Evolutionary conservation across 2,329 filamentous ascomycete genomes (phyloP), one percentile per base, ranked within the genome.

Genomic region (Bipolaris zeicola): DNA sequence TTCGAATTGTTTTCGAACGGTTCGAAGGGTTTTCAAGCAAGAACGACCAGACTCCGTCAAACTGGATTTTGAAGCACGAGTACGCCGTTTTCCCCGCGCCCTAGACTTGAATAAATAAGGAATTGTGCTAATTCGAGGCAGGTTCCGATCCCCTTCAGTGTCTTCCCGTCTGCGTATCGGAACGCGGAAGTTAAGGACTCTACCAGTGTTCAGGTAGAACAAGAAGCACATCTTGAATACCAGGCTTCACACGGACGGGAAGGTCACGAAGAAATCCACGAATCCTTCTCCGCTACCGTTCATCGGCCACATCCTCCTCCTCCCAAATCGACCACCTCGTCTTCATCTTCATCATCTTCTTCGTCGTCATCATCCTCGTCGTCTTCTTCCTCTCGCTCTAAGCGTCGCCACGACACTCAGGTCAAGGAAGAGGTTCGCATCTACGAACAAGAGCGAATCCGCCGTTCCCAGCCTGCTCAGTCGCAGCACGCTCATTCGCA

Each of bases 21-120:
- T 80, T 83, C 79, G 81, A 82, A 82, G 82, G 81, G 82, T 78
- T 79, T 87, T 87, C 85, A 86, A 91, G 88, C 88, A 87, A 84
- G 85, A 86, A 82, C 87, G 82, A 82, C 80, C 79, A 78, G 82
- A 87, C 90, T 88, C 88, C 89, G 89, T 91, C 91, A 97, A 92
- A 85, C 93, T 97, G 93, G 93, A 97, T 91, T 97, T 96, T 95
- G 93, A 96, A 90, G 92, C 93, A 83, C 91, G 92, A 83, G 91
- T 97, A 83, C 92, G 65, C 20, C 18, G 14, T 24, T 45, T 47
- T 36, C 20, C 37, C 45, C 16, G 33, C 18, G 5, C 24, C 28
- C 42, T 16, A 37, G 44, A 28, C 5, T 28, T 28, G 26, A 28
- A 28, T 39, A 16, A 16, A 51, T 41, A 31, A 45, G 33, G n/a